These are phyloP conservation scores for Metarhizium humberi DNA, from an alignment of 2,329 filamentous ascomycete genomes.

Conservation along the genomic window DNA sequence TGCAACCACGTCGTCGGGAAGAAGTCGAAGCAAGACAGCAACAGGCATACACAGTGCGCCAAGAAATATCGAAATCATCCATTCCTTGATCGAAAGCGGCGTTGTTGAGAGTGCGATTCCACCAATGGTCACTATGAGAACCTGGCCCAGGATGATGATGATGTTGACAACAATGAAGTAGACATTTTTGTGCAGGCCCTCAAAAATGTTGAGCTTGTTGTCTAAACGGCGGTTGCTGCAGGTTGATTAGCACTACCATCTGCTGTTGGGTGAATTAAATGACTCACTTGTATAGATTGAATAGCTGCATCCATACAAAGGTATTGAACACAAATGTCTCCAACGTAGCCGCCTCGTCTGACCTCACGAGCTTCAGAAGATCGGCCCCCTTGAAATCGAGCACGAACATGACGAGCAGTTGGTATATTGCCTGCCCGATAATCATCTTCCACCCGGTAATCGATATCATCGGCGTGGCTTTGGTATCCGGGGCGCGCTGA, in stretches of 20 bases:
- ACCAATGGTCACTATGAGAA: slow-evolving; percentile 65
- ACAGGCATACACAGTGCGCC: slow-evolving; percentile 68
- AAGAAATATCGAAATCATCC: slow-evolving; percentile 67
- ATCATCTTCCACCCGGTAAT: slow-evolving; percentile 57
- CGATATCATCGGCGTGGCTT: slow-evolving; percentile 65
- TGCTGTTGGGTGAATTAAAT: not conserved
- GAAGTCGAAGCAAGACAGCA: slow-evolving; percentile 59
- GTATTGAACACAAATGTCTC: slow-evolving; percentile 60
- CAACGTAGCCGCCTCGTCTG: slow-evolving; percentile 33
- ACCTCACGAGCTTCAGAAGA: slow-evolving; percentile 42
- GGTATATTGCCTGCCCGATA: slow-evolving; percentile 50
- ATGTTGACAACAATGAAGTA: slow-evolving; percentile 62
- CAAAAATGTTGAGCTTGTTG: slow-evolving; percentile 68
- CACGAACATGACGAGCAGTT: slow-evolving; percentile 45
- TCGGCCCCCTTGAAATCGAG: slow-evolving; percentile 48
- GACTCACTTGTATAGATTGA: slow-evolving; percentile 33
- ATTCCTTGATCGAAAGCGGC: slow-evolving; percentile 54
- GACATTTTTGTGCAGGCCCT: slow-evolving; percentile 56
- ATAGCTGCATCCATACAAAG: slow-evolving; percentile 65
- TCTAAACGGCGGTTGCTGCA: slow-evolving; percentile 50
- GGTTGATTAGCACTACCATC: not conserved
- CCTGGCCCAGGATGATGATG: slow-evolving; percentile 63
- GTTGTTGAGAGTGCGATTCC: slow-evolving; percentile 49
- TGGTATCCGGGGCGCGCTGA: slow-evolving; percentile 43
- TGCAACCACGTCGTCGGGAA: slow-evolving; percentile 48